Conservation (phyloP, 495 filamentous ascomycete genomes). For the Neohortaea acidophila region DNA sequence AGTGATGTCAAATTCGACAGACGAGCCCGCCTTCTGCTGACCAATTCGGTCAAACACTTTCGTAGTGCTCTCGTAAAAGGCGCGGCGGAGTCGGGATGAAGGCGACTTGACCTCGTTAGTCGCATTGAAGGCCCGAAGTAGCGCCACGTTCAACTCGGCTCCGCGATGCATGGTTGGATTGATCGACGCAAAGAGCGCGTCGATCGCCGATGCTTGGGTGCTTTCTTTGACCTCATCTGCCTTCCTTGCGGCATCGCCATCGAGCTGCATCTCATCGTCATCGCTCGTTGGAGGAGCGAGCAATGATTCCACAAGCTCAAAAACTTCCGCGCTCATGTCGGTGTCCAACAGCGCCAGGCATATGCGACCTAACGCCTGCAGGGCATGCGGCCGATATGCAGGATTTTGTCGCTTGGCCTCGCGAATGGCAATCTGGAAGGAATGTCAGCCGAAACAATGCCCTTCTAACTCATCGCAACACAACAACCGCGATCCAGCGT, state of each 20-base stretch:
- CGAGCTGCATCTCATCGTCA: constrained; percentile 49
- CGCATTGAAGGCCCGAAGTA: not conserved
- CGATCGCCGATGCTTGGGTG: constrained; percentile 6
- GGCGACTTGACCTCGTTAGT: not conserved
- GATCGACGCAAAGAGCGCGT: constrained; percentile 10
- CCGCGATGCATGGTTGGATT: constrained; percentile 3
- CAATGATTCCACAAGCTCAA: constrained; percentile 37
- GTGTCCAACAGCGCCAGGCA: constrained; percentile 45
- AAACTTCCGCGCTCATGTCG: constrained; percentile 53
- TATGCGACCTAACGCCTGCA: constrained; percentile 58
- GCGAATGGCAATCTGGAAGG: constrained; percentile 45
- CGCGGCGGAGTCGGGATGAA: constrained; percentile 3
- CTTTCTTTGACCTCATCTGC: constrained; percentile 4
- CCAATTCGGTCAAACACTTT: constrained; percentile 9
- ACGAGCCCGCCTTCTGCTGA: not conserved
- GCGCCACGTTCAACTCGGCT: not conserved
- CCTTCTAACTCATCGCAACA: constrained; percentile 1
- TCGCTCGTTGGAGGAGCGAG: constrained; percentile 36
- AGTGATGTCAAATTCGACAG: not conserved
- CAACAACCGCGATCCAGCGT: too few relatives aligned
- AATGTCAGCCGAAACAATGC: not conserved
- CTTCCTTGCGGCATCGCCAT: constrained; percentile 23
- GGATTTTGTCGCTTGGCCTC: constrained; percentile 86
- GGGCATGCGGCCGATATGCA: constrained; percentile 58
- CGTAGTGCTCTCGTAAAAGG: constrained; percentile 3